These are phyloP conservation scores for Solanum virginianum DNA, from an alignment of 257 asterid genomes.

Conservation along the genomic window DNA sequence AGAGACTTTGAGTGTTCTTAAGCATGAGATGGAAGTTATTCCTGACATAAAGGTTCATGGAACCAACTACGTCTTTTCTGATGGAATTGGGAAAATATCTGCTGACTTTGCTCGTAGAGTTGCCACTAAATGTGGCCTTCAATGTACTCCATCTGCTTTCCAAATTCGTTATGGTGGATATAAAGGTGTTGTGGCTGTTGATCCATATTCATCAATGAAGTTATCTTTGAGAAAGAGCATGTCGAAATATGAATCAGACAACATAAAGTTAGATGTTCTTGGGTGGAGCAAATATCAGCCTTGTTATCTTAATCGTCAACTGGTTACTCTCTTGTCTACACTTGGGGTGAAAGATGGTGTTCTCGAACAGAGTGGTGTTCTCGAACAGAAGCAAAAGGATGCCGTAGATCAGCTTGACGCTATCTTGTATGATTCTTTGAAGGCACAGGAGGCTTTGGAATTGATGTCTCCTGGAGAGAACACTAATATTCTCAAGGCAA, in stretches of 20 bases:
- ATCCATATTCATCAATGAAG: constrained; percentile 43
- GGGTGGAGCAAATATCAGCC: too few species aligned
- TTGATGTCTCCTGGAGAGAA: constrained; percentile 86
- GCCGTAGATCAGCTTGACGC: constrained; percentile 64
- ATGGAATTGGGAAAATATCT: constrained; percentile 90
- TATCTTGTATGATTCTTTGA: constrained; percentile 48
- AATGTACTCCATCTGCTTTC: constrained; percentile 56
- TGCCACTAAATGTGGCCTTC: constrained; percentile 60
- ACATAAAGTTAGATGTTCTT: too few species aligned
- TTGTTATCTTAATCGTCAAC: too few species aligned
- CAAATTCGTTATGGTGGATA: constrained; percentile 87
- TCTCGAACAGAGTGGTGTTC: too few species aligned
- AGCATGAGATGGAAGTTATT: constrained; percentile 39
- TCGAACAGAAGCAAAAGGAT: too few species aligned
- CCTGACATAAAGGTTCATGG: constrained; percentile 26
- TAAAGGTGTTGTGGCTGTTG: constrained; percentile 86
- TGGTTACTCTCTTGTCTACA: too few species aligned
- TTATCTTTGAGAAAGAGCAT: constrained; percentile 67
- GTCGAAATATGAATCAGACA: constrained; percentile 60
- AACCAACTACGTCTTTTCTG: constrained; percentile 48
- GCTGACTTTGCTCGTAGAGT: constrained; percentile 50
- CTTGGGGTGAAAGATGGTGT: too few species aligned
- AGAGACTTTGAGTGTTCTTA: constrained; percentile 47
- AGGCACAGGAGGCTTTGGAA: constrained; percentile 65
- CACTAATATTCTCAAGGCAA: constrained; percentile 58